phyloP scores from a whole-genome alignment of 768 basidiomycete species.

The Ramaria sp. region DNA sequence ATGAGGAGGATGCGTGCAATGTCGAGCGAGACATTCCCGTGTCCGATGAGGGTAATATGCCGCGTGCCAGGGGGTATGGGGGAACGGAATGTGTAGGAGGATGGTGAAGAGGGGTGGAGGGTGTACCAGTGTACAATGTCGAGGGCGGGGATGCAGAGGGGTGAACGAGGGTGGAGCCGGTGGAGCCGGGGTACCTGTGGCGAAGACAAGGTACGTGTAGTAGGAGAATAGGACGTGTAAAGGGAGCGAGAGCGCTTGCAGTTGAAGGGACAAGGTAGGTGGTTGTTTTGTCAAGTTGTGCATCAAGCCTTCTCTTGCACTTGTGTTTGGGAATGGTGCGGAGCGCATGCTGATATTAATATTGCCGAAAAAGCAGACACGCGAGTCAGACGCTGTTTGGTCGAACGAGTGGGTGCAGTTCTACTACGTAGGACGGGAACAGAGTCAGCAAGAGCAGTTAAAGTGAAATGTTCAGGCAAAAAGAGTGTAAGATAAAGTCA shows the following conservation, averaged over 20 bases:
- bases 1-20: conserved; percentile 84
- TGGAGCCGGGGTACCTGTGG: conserved; percentile 49
- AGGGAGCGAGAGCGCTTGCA: conserved; percentile 45
- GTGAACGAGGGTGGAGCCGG: conserved; percentile 38
- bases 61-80: conserved; percentile 45
- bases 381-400: conserved; percentile 59
- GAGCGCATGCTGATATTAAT: conserved; percentile 41
- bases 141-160: conserved; percentile 33
- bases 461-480: background rate
- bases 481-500: background rate
- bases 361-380: conserved; percentile 89
- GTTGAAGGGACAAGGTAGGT: conserved; percentile 27
- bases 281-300: no score
- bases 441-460: no score
- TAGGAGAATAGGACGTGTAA: conserved; percentile 48
- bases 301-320: background rate
- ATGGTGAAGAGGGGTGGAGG: conserved; percentile 33
- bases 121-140: conserved; percentile 74
- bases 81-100: conserved; percentile 45
- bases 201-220: conserved; percentile 81
- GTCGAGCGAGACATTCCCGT: conserved; percentile 92
- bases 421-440: conserved; percentile 27
- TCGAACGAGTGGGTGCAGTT: conserved; percentile 98
- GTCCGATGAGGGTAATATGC: conserved; percentile 86
- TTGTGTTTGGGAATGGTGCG: background rate